phyloP scores from a whole-genome alignment of 345 rosid genomes.

The Geranium rotundifolium region DNA sequence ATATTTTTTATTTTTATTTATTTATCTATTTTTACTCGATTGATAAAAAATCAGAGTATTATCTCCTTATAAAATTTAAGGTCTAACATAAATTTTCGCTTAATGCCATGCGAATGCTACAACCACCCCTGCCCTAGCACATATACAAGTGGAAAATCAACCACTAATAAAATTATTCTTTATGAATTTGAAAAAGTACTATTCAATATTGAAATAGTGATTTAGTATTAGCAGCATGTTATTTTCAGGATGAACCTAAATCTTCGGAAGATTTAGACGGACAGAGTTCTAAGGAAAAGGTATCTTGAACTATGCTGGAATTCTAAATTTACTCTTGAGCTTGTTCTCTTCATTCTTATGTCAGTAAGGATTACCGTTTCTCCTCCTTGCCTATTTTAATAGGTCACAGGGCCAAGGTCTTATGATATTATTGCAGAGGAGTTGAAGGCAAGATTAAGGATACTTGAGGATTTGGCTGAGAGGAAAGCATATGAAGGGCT shows the following conservation, averaged over 20 bases:
- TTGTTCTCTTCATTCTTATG: not conserved
- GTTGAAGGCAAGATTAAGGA: too few relatives aligned
- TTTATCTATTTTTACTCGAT: too few relatives aligned
- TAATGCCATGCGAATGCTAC: too few relatives aligned
- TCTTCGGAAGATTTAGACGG: slow-evolving; percentile 57
- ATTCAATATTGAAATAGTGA: not conserved
- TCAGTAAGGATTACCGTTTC: not conserved
- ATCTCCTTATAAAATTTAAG: too few relatives aligned
- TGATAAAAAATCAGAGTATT: too few relatives aligned
- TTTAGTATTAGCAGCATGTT: not conserved
- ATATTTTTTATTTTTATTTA: too few relatives aligned
- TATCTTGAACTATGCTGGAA: slow-evolving; percentile 9
- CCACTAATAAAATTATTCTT: not conserved
- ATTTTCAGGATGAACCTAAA: slow-evolving; percentile 46
- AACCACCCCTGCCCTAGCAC: too few relatives aligned
- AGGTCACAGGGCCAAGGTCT: slow-evolving; percentile 50
- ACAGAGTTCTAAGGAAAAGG: slow-evolving; percentile 33
- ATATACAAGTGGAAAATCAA: not conserved
- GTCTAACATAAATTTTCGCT: too few relatives aligned
- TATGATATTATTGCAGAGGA: slow-evolving; percentile 60
- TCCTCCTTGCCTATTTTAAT: slow-evolving; percentile 10
- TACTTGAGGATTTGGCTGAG: too few relatives aligned
- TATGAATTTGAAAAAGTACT: not conserved
- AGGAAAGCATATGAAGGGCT: not conserved
- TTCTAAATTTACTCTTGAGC: not conserved